Evolutionary conservation across 1,139 yeast genomes (phyloP).

Genomic region (Zygoascus meyerae): DNA sequence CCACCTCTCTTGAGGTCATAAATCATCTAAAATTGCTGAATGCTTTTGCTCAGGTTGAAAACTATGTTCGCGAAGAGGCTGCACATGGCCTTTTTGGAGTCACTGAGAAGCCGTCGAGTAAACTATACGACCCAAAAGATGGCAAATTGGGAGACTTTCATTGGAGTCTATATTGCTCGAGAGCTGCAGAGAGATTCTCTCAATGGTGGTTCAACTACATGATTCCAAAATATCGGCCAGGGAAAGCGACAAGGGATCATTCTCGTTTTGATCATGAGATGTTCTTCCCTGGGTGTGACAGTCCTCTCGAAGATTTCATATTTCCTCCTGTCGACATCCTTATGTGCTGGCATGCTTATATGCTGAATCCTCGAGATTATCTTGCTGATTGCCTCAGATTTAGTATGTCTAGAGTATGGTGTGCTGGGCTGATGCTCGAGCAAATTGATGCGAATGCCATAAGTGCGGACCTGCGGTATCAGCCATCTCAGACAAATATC

Average conservation of each 20-base stretch:
- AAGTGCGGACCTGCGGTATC: neutral
- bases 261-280: no score
- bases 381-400: constrained; percentile 33
- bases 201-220: constrained; percentile 24
- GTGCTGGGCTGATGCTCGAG: no score
- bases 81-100: constrained; percentile 18
- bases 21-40: constrained; percentile 36
- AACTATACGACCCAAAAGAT: neutral
- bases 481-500: neutral
- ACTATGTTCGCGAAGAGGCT: constrained; percentile 15
- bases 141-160: constrained; percentile 20
- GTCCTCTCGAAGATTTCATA: constrained; percentile 7
- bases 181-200: constrained; percentile 35
- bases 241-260: no score
- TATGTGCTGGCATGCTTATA: constrained; percentile 40
- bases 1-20: constrained; percentile 10
- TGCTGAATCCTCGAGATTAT: constrained; percentile 32
- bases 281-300: neutral
- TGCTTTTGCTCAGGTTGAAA: constrained; percentile 31
- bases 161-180: constrained; percentile 35
- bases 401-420: constrained; percentile 26
- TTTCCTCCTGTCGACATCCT: constrained; percentile 39
- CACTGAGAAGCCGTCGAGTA: constrained; percentile 5
- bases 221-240: constrained; percentile 4
- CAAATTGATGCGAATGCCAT: no score